A percentile compares a stretch with the other conserved stretches of the same genome.
phyloP scores from a whole-genome alignment of 1,284 basidiomycete species.

The Apiotrichum montevideense region DNA sequence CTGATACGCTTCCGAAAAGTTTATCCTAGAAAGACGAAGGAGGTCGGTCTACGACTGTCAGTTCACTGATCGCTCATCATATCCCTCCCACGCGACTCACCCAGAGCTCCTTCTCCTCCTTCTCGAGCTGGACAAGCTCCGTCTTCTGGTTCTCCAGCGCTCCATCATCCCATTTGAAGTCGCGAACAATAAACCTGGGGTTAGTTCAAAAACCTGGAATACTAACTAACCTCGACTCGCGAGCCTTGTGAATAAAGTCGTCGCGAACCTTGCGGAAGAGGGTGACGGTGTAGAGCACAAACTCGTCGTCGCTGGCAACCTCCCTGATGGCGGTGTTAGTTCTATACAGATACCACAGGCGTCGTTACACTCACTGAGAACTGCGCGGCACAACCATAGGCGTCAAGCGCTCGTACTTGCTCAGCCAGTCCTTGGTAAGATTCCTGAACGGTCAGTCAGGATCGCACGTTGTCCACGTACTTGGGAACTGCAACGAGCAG shows the following conservation, averaged over 20 bases:
- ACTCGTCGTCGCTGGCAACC: slow-evolving; percentile 83
- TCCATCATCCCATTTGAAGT: slow-evolving; percentile 87
- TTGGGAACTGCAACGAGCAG: slow-evolving; percentile 90
- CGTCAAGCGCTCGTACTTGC: slow-evolving; percentile 80
- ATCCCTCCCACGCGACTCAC: slow-evolving; percentile 50
- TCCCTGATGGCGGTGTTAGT: slow-evolving; percentile 37
- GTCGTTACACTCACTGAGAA: slow-evolving; percentile 58
- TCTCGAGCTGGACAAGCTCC: slow-evolving; percentile 72
- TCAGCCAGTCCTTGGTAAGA: slow-evolving; percentile 78
- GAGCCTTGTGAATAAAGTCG: slow-evolving; percentile 86
- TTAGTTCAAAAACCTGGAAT: background rate
- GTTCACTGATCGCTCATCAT: background rate
- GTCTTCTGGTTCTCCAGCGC: slow-evolving; percentile 74
- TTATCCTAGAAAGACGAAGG: slow-evolving; percentile 83
- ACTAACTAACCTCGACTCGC: slow-evolving; percentile 76
- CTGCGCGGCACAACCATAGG: slow-evolving; percentile 95
- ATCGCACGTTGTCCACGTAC: slow-evolving; percentile 48
- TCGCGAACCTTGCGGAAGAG: slow-evolving; percentile 88
- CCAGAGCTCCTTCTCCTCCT: slow-evolving; percentile 96
- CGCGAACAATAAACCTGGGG: slow-evolving; percentile 75
- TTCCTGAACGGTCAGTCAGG: slow-evolving; percentile 53
- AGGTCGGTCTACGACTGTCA: slow-evolving; percentile 70
- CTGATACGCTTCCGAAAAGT: slow-evolving; percentile 96
- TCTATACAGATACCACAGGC: no score
- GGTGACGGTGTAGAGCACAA: slow-evolving; percentile 76